phyloP scores from a whole-genome alignment of 805 yeast genomes.

The Metschnikowia peoriensis region DNA sequence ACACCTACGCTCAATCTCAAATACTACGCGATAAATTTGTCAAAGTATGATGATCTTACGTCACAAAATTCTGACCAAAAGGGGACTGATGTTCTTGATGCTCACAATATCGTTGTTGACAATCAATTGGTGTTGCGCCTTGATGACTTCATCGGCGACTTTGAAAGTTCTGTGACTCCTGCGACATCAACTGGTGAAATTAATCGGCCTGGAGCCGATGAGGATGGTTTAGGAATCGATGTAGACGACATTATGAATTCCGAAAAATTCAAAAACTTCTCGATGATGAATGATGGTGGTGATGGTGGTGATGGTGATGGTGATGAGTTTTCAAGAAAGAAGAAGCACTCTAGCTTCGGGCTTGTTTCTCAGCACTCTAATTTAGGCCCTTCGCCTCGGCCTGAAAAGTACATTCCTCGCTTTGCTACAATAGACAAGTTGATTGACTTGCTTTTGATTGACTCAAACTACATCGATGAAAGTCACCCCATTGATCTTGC shows the following conservation, averaged over 20 bases:
- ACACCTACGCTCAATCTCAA: slow-evolving; percentile 37
- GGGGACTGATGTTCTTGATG: slow-evolving; percentile 4
- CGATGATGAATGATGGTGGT: slow-evolving; percentile 17
- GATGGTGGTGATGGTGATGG: slow-evolving; percentile 8
- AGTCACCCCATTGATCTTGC: slow-evolving; percentile 34
- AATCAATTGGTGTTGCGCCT: slow-evolving; percentile 33
- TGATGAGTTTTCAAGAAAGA: slow-evolving; percentile 1
- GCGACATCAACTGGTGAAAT: not conserved
- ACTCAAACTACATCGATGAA: slow-evolving; percentile 59
- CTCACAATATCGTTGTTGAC: slow-evolving; percentile 29
- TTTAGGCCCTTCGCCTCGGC: not conserved
- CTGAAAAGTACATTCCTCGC: slow-evolving; percentile 30
- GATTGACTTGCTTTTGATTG: slow-evolving; percentile 71
- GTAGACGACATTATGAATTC: slow-evolving; percentile 43
- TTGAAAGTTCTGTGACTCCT: slow-evolving; percentile 2
- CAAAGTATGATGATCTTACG: slow-evolving; percentile 34
- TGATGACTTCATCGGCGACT: slow-evolving; percentile 31
- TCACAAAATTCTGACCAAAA: not conserved
- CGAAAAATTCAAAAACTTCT: slow-evolving; percentile 35
- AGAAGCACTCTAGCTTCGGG: slow-evolving; percentile 22
- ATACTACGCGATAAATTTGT: slow-evolving; percentile 32
- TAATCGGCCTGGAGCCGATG: slow-evolving; percentile 12
- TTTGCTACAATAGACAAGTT: slow-evolving; percentile 70
- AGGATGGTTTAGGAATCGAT: slow-evolving; percentile 42
- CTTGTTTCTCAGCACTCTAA: slow-evolving; percentile 18